phyloP scores from a whole-genome alignment of 192 early-diverging fungal species.

The Umbelopsis ramanniana region DNA sequence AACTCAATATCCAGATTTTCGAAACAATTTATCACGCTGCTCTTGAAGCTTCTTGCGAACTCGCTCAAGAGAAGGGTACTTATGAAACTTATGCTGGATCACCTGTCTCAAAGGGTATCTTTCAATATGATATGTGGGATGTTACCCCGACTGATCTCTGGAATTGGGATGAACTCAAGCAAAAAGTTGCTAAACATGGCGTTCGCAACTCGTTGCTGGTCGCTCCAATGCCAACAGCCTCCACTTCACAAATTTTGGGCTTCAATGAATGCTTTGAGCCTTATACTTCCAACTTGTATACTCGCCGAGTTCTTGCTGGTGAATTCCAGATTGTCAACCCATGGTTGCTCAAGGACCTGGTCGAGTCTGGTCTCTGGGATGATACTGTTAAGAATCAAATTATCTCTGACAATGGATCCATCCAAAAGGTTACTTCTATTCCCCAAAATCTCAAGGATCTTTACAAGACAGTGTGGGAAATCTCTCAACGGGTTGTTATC shows the following conservation, averaged over 20 bases:
- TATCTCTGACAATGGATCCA: constrained; percentile 88
- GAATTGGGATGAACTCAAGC: constrained; percentile 89
- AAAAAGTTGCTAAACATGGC: constrained; percentile 78
- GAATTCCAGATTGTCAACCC: constrained; percentile 99
- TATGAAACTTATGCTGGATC: constrained; percentile 90
- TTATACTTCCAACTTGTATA: constrained; percentile 92
- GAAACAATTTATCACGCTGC: constrained; percentile 97
- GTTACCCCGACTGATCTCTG: constrained; percentile 79
- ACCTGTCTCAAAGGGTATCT: constrained; percentile 86
- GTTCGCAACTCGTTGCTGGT: constrained; percentile 94
- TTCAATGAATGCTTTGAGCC: constrained; percentile 98
- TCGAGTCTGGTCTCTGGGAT: constrained; percentile 91
- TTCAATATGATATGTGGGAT: constrained; percentile 97
- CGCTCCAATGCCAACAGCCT: constrained; percentile 98
- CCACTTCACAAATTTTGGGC: constrained; percentile 96
- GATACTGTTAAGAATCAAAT: constrained; percentile 94
- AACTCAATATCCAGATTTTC: constrained; percentile 89
- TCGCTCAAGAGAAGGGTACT: constrained; percentile 77
- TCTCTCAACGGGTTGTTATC: constrained; percentile 88
- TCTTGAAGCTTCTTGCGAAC: constrained; percentile 88
- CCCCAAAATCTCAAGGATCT: constrained; percentile 89
- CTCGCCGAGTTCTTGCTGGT: constrained; percentile 92
- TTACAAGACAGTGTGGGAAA: constrained; percentile 98
- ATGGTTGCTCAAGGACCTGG: constrained; percentile 93
- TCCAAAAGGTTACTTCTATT: constrained; percentile 78